These are phyloP conservation scores for Leccinum variicolor DNA, from an alignment of 768 basidiomycete genomes.

Conservation along the genomic window DNA sequence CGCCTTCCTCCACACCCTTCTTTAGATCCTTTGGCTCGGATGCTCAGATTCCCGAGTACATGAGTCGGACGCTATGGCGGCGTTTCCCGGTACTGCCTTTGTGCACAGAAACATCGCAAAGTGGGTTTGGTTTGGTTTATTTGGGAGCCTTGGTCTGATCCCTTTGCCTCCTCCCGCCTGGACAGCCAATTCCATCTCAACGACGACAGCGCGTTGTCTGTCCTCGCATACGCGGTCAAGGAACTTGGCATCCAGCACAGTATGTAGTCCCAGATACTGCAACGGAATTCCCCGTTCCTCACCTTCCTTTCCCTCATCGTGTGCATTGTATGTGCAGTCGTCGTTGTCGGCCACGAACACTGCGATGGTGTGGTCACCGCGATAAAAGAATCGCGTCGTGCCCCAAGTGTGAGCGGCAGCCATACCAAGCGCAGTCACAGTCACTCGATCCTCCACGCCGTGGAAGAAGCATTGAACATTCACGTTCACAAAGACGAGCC, in stretches of 20 bases:
- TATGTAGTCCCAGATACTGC: constrained; percentile 34
- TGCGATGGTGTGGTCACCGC: constrained; percentile 70
- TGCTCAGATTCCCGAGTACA: constrained; percentile 86
- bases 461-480: constrained; percentile 12
- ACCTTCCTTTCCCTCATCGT: constrained; percentile 1
- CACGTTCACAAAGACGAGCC: constrained; percentile 18
- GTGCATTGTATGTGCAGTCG: constrained; percentile 41
- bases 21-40: constrained; percentile 72
- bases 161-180: constrained; percentile 38
- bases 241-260: constrained; percentile 69
- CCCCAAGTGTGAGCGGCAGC: constrained; percentile 46
- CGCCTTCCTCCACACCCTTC: not conserved
- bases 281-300: not conserved
- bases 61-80: constrained; percentile 66
- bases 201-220: constrained; percentile 68
- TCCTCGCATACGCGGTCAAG: constrained; percentile 70
- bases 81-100: constrained; percentile 78
- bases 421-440: constrained; percentile 5
- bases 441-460: constrained; percentile 12
- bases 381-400: constrained; percentile 4
- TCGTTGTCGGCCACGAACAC: constrained; percentile 76
- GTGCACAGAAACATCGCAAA: constrained; percentile 88
- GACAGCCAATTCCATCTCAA: constrained; percentile 65
- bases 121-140: not conserved
- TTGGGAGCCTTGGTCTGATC: not conserved